Percentiles rank a stretch among this genome's conserved stretches.
Conservation (phyloP, 2,329 filamentous ascomycete genomes). For the Microthyrium microscopicum region DNA sequence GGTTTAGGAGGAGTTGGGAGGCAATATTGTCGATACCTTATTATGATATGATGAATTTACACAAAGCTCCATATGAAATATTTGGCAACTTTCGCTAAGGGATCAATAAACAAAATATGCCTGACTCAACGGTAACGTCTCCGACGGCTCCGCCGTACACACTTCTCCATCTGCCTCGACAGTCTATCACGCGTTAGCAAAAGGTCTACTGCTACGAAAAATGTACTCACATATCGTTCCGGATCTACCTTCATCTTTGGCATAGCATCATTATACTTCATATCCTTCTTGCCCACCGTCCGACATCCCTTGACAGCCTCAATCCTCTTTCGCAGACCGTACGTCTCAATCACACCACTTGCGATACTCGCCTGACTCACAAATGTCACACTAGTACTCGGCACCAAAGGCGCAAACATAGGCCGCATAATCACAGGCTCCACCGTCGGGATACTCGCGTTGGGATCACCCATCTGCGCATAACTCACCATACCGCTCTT, state of each 20-base stretch:
- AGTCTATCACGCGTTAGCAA: slow-evolving; percentile 21
- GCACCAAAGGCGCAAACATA: slow-evolving; percentile 68
- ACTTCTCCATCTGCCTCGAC: slow-evolving; percentile 70
- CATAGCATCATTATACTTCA: slow-evolving; percentile 75
- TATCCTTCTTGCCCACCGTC: slow-evolving; percentile 62
- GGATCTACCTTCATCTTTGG: slow-evolving; percentile 85
- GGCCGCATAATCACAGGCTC: slow-evolving; percentile 70
- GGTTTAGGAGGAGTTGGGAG: too few relatives aligned
- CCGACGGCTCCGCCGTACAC: slow-evolving; percentile 57
- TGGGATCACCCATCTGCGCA: slow-evolving; percentile 60
- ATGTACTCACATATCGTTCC: slow-evolving; percentile 53
- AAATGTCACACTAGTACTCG: slow-evolving; percentile 60
- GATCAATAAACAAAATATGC: slow-evolving; percentile 59
- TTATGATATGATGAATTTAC: too few relatives aligned
- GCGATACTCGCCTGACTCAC: slow-evolving; percentile 59
- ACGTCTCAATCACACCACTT: slow-evolving; percentile 49
- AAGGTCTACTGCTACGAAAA: neutral
- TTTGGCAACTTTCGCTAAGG: too few relatives aligned
- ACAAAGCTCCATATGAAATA: too few relatives aligned
- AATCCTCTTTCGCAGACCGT: slow-evolving; percentile 62
- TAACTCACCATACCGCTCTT: slow-evolving; percentile 80
- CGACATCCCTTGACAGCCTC: slow-evolving; percentile 67
- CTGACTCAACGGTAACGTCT: slow-evolving; percentile 58
- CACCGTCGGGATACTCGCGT: slow-evolving; percentile 61
- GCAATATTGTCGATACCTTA: too few relatives aligned